A percentile compares a stretch with the other conserved stretches of the same genome.
Conservation (phyloP, 768 basidiomycete species). For the Leccinum rimulosum region DNA sequence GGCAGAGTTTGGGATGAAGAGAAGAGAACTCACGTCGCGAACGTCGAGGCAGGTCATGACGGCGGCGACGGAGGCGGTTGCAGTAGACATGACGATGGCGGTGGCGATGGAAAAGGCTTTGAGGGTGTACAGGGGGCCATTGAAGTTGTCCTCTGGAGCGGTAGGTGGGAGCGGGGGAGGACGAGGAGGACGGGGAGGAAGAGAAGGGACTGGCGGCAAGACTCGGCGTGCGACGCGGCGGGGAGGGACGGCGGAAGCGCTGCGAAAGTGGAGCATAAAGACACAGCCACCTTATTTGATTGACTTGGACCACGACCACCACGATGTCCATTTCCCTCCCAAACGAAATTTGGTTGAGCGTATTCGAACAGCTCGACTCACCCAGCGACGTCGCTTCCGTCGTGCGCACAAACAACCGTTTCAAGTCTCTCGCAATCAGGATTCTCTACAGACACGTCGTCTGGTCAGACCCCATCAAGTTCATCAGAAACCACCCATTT, state of each 20-base stretch:
- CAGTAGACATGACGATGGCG: constrained; percentile 49
- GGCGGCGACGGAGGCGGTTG: constrained; percentile 42
- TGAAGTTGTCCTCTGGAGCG: constrained; percentile 36
- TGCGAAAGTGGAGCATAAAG: neutral
- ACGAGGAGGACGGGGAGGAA: neutral
- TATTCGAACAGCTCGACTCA: constrained; percentile 35
- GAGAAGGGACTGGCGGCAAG: neutral
- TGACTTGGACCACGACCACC: neutral
- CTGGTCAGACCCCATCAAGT: constrained; percentile 32
- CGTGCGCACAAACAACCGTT: constrained; percentile 30
- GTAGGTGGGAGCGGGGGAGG: neutral
- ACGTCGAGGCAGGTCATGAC: constrained; percentile 55
- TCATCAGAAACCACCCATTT: constrained; percentile 24
- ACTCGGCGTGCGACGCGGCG: neutral
- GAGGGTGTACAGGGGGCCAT: constrained; percentile 50
- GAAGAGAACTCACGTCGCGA: constrained; percentile 40
- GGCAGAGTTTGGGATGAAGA: neutral
- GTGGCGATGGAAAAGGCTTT: constrained; percentile 72
- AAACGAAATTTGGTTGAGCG: constrained; percentile 38
- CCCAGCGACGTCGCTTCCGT: constrained; percentile 32
- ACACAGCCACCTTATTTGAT: neutral
- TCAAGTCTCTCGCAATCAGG: constrained; percentile 29
- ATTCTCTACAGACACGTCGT: constrained; percentile 35
- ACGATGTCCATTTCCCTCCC: constrained; percentile 27
- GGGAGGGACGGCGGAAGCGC: neutral